Base-by-base conservation (phyloP, 176 grass and related monocot species). In the Luzula sylvatica region DNA sequence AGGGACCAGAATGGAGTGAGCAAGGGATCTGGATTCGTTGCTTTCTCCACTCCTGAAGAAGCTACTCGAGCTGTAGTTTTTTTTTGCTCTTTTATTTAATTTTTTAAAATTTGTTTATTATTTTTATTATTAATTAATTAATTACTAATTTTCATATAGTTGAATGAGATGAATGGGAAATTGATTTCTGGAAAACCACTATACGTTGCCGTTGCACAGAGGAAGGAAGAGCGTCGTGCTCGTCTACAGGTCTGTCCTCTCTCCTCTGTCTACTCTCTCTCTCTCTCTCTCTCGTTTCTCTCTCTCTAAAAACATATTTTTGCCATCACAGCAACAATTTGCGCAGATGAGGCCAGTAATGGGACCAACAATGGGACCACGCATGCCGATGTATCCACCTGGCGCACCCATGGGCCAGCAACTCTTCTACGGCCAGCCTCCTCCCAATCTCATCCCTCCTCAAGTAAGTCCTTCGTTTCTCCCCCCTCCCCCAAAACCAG, bases 21-120 rank as follows among this genome's bases (percentile, higher is more conserved):
- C 55, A 81, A 80, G 79, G 82, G 82, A 69, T 87, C 76, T 68
- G 82, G 82, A 11, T 87, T 87, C 58, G 76, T 87, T 69, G 72
- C 82, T 29, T 81, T 87, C 53, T 87, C 68, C 43, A 27, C 72
- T 27, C 16, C 68, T 32, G 76, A 87, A 58, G 77, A 87, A 69
- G 72, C 76, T 46, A 47, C 76, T 20, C 67, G 52, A 66, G 68
- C 82, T 61, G 82, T 87, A 76, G 76, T 65, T 32, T 32, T 32
- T 32, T 3, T 32, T 4, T 32, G 8, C 29, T 8, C 29, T 32
- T 8, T 32, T 32, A 32, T 32, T 32, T 32, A 32, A 4, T 32
- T 32, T 32, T 32, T 32, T 32, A 3, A 32, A 32, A 32, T 32
- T 32, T 4, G 29, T 8, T 4, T 32, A 9, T 7, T 35, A 35